A percentile compares a stretch with the other conserved stretches of the same genome.
Conservation (phyloP, 352 stramenopile genomes). For the Phytopythium oedochilum region DNA sequence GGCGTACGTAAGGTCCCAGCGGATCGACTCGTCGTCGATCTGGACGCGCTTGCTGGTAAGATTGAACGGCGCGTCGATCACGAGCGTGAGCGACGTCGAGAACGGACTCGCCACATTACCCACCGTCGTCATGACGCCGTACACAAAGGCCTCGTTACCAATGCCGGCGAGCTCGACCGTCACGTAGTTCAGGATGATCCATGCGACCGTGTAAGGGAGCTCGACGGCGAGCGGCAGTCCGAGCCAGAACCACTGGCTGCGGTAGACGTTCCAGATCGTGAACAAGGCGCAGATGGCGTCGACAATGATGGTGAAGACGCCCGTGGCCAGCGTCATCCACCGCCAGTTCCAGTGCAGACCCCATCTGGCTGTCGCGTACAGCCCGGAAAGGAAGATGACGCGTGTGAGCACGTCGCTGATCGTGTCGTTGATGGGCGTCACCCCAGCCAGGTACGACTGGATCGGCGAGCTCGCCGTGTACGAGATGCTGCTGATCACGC, state of each 20-base stretch:
- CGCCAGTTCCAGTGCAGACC: slow-evolving; percentile 57
- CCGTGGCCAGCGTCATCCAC: slow-evolving; percentile 19
- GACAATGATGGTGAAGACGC: slow-evolving; percentile 27
- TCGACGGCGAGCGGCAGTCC: slow-evolving; percentile 23
- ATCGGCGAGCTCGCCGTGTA: slow-evolving; percentile 29
- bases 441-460: slow-evolving; percentile 30
- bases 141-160: slow-evolving; percentile 21
- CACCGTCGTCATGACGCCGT: slow-evolving; percentile 21
- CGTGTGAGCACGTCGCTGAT: slow-evolving; percentile 21
- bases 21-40: slow-evolving; percentile 10
- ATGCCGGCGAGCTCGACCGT: slow-evolving; percentile 16
- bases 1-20: slow-evolving; percentile 9
- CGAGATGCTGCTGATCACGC: slow-evolving; percentile 37
- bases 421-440: slow-evolving; percentile 34
- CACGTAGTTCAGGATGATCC: slow-evolving; percentile 19
- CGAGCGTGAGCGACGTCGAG: slow-evolving; percentile 8
- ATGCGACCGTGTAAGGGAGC: slow-evolving; percentile 16
- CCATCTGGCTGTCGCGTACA: slow-evolving; percentile 34
- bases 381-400: slow-evolving; percentile 18
- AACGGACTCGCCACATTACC: slow-evolving; percentile 15
- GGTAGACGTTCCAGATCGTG: slow-evolving; percentile 43
- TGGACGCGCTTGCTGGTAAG: slow-evolving; percentile 10
- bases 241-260: slow-evolving; percentile 7
- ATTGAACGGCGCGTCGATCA: slow-evolving; percentile 16
- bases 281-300: slow-evolving; percentile 34